Evolutionary conservation across 1,284 basidiomycete genomes (phyloP), one percentile per base, ranked within the genome.

Genomic region (Trichosporon asahii): DNA sequence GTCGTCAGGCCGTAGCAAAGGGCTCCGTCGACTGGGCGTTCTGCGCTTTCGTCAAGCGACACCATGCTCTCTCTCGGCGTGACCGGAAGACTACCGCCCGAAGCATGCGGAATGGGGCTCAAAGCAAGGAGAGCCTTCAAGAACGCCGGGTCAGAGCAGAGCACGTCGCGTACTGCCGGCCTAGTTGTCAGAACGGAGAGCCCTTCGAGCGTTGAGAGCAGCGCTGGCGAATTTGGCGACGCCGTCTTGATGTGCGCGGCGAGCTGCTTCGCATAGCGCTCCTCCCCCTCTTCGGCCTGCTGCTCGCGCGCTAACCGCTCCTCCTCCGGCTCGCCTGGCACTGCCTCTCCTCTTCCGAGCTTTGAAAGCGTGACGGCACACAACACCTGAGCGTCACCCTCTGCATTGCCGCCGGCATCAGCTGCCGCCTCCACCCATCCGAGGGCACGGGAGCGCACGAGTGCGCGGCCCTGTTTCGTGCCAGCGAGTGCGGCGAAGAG

Each of bases 361-460:
- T 95, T 96, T 76, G 92, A 87, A 7, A 94, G 85, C 2, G 91
- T 90, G 27, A 93, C 88, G 1, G 89, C 88, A 11, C 90, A 88
- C 5, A 89, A 86, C 68, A 73, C 89, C 7, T 37, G 23, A 1
- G 71, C 70, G 12, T 74, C 73, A 85, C 35, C 82, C 79, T 33
- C 84, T 21, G 72, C 46, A 11, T 65, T 64, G 8, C 46, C 66
- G 25, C 66, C 44, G 31, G 68, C 15, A 0, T 72, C 84, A 70
- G 88, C 85, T 21, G 85, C 87, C 0, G 76, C 75, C 57, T 69
- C 65, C 37, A 79, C 25, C 76, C 76, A 76, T 61, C 74, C 76
- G 69, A 76, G 46, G 21, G 76, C 69, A 67, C 90, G 85, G 21
- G 87, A 76, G 8, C 88, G 84, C 65, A 94, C 84, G 49, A 88